Base-by-base conservation (phyloP, 1,139 yeast genomes). In the Geotrichum restrictum region DNA sequence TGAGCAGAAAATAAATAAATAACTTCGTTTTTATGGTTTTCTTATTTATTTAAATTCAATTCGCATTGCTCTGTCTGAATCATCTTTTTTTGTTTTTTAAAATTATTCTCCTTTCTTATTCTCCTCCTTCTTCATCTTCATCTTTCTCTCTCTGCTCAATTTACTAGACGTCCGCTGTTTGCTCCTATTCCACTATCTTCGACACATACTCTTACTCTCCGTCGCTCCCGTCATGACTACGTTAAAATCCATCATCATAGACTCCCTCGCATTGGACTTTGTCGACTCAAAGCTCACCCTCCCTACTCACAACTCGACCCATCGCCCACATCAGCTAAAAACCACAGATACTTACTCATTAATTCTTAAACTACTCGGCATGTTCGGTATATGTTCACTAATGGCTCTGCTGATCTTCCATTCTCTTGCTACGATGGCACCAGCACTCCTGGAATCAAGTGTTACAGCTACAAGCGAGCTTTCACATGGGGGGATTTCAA, bases 311-410 rank as follows among this genome's bases (percentile, higher is more conserved):
- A 36, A 13, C 13, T 18, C 14, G 32, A 11, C 29, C 29, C 29
- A 10, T 8, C 16, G n/a, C 18, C 31, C 14, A 5, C 33, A 5
- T 14, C 10, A 7, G 13, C 14, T 27, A 41, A n/a, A n/a, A n/a
- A 21, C 14, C 4, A 13, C 31, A 39, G 31, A 7, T 11, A 5
- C n/a, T 18, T 45, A 45, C 34, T 45, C 39, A 3, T 34, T 22
- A 3, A 24, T 45, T 22, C 32, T 45, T 19, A 45, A 45, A 18
- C 41, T 34, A 3, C 34, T 45, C 13, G 48, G 48, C 48, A 45
- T 45, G 48, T 34, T 45, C 24, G 21, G 48, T 13, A 13, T 45
- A 2, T 45, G 48, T 33, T 24, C 48, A 4, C 24, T 45, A 10
- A 34, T 45, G 33, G 48, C 48, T 14, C 32, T 45, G 6, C 18